Percentiles rank a stretch among this genome's conserved stretches.
These are phyloP conservation scores for Claviceps maximensis DNA, from an alignment of 2,329 filamentous ascomycete genomes.

Conservation along the genomic window DNA sequence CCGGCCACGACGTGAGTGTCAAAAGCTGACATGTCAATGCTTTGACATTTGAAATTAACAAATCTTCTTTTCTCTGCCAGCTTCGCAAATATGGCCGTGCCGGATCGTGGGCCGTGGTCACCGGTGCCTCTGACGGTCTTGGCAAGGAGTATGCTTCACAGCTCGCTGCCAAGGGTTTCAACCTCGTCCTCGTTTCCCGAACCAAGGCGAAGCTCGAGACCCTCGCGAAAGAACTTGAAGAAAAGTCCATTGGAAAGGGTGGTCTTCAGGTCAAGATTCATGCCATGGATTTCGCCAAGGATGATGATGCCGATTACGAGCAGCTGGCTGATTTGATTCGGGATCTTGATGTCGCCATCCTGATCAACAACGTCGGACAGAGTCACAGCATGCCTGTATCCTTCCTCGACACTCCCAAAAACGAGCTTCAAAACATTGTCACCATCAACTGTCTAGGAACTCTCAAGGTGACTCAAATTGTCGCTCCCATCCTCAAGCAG, in stretches of 20 bases:
- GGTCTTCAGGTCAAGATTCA: constrained; percentile 60
- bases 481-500: constrained; percentile 73
- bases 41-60: not conserved
- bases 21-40: not conserved
- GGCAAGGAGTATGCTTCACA: constrained; percentile 93
- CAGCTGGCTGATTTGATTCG: constrained; percentile 54
- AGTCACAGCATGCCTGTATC: constrained; percentile 87
- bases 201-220: constrained; percentile 82
- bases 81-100: constrained; percentile 81
- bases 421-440: constrained; percentile 81
- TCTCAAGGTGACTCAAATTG: constrained; percentile 70
- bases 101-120: constrained; percentile 88
- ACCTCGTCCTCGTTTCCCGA: constrained; percentile 86
- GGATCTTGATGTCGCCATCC: constrained; percentile 67
- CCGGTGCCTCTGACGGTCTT: constrained; percentile 89
- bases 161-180: constrained; percentile 84
- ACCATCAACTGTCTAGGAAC: constrained; percentile 92
- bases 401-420: constrained; percentile 64
- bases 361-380: constrained; percentile 95
- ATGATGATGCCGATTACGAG: constrained; percentile 69
- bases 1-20: constrained; percentile 45
- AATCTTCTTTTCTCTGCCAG: constrained; percentile 30
- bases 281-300: constrained; percentile 82
- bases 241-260: constrained; percentile 46
- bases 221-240: constrained; percentile 61